A percentile compares a stretch with the other conserved stretches of the same genome.
Conservation (phyloP, 371 early-diverging fungal species). For the Entomophthora muscae region DNA sequence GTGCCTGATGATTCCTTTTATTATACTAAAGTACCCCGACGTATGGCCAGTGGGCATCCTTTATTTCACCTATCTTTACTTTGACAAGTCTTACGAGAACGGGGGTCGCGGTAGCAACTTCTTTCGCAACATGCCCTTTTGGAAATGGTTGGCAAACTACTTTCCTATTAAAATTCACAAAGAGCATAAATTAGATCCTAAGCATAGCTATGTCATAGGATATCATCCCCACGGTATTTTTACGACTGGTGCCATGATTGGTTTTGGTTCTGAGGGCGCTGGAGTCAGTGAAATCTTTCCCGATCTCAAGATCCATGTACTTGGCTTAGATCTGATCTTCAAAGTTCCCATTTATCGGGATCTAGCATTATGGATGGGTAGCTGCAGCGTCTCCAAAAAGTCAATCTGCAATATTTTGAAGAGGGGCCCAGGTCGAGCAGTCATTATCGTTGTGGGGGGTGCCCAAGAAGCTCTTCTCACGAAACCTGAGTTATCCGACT, state of each 20-base stretch:
- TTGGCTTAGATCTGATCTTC: conserved; percentile 39
- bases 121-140: conserved; percentile 29
- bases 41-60: too few species aligned
- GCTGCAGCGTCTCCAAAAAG: conserved; percentile 42
- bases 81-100: conserved; percentile 36
- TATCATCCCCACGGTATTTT: conserved; percentile 76
- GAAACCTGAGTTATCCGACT: conserved; percentile 34
- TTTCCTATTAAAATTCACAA: conserved; percentile 34
- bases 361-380: conserved; percentile 39
- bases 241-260: conserved; percentile 53
- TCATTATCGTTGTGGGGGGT: conserved; percentile 60
- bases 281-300: conserved; percentile 37
- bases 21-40: too few species aligned
- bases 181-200: conserved; percentile 50
- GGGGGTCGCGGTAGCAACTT: conserved; percentile 49
- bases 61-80: conserved; percentile 37
- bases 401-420: conserved; percentile 51
- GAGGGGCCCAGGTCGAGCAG: conserved; percentile 47
- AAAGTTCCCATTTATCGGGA: conserved; percentile 53
- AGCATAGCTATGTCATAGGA: conserved; percentile 41
- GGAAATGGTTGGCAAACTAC: conserved; percentile 58
- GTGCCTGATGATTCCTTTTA: too few species aligned
- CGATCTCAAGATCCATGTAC: conserved; percentile 33
- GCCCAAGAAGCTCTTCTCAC: conserved; percentile 50
- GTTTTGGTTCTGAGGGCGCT: conserved; percentile 57